Evolutionary conservation across 1,139 yeast genomes (phyloP).

Genomic region (Candida albicans): DNA sequence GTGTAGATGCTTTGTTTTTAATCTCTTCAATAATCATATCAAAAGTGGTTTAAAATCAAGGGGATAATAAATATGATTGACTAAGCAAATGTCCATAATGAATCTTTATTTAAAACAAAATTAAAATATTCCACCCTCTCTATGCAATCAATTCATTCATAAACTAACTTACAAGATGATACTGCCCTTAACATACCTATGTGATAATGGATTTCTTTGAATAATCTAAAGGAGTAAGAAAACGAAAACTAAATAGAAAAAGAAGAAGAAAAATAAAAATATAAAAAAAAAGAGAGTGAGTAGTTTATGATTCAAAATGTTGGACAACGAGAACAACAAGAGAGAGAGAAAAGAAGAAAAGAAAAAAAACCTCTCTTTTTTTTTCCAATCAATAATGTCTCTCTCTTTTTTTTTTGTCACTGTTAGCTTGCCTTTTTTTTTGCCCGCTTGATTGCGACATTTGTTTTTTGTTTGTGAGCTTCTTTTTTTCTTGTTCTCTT

Average conservation of each 20-base stretch:
- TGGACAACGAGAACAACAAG: conserved; percentile 7
- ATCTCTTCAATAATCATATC: too few species aligned
- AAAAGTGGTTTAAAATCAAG: too few species aligned
- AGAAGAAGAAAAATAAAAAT: conserved; percentile 5
- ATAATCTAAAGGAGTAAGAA: conserved; percentile 5
- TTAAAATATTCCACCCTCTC: too few species aligned
- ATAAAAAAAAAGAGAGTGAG: conserved; percentile 1
- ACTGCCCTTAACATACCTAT: conserved; percentile 3
- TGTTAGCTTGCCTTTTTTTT: background rate
- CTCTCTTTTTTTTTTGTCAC: background rate
- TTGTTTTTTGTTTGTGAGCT: too few species aligned
- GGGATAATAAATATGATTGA: too few species aligned
- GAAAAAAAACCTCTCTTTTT: background rate
- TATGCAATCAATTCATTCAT: background rate
- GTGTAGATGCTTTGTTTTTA: too few species aligned
- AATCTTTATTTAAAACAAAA: too few species aligned
- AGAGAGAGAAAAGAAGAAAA: conserved; percentile 4
- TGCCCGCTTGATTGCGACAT: background rate
- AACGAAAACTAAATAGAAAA: conserved; percentile 2
- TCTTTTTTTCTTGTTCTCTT: background rate
- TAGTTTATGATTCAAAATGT: conserved; percentile 3
- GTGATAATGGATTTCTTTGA: conserved; percentile 5
- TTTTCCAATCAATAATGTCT: background rate
- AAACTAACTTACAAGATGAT: too few species aligned
- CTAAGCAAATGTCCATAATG: too few species aligned